phyloP scores from a whole-genome alignment of 2,329 filamentous ascomycete species.

The Alternaria sp. region DNA sequence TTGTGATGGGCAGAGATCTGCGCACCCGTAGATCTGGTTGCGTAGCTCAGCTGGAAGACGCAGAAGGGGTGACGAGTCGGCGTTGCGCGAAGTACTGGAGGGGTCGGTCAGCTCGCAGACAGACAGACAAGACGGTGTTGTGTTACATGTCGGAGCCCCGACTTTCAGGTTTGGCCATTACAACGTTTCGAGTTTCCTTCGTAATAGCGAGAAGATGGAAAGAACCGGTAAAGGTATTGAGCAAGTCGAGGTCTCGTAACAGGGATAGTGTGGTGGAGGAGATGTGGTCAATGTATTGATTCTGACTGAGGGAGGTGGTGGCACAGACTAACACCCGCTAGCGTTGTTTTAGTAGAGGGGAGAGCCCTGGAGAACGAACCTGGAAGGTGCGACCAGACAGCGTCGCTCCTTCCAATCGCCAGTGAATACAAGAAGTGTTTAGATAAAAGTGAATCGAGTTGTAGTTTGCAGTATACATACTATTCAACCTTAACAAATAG shows the following conservation, averaged over 20 bases:
- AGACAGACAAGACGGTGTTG: neutral
- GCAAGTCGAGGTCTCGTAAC: neutral
- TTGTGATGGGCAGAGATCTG: neutral
- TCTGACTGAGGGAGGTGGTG: neutral
- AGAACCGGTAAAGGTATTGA: neutral
- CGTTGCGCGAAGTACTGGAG: neutral
- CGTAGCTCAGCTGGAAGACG: neutral
- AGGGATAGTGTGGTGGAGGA: neutral
- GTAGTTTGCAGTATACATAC: neutral
- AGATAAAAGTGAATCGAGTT: neutral
- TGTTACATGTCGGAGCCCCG: neutral
- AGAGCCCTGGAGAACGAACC: neutral
- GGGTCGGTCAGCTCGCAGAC: neutral
- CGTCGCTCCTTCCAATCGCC: neutral
- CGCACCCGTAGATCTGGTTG: neutral
- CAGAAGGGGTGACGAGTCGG: neutral
- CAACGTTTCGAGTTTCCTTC: neutral
- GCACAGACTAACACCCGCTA: neutral
- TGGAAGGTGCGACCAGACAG: neutral
- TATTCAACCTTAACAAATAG: neutral
- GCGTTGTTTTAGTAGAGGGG: neutral
- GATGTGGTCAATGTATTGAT: neutral
- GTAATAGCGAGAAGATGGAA: neutral
- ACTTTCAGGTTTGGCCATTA: neutral
- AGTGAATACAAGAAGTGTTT: neutral